phyloP scores from a whole-genome alignment of 257 asterid species.

The Gentiana dahurica region DNA sequence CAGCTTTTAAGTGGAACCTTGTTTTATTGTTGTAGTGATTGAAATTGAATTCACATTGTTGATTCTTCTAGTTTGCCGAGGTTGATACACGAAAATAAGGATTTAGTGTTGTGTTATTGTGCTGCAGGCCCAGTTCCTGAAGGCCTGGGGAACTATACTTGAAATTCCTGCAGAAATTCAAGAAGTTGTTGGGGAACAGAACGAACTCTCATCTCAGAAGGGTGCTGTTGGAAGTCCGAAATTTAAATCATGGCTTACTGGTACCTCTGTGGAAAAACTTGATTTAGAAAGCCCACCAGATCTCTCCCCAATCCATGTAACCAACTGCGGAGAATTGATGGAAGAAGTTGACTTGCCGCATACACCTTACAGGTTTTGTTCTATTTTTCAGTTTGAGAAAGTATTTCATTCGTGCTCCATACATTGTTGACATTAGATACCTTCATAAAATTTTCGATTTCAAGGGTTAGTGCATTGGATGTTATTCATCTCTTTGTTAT shows the following conservation, averaged over 20 bases:
- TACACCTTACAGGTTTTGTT: constrained; percentile 58
- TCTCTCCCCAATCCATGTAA: constrained; percentile 28
- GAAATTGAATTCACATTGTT: too few relatives aligned
- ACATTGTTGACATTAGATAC: background rate
- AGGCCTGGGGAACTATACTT: constrained; percentile 55
- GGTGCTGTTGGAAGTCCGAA: constrained; percentile 24
- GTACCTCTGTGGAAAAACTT: constrained; percentile 28
- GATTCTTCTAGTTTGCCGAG: too few relatives aligned
- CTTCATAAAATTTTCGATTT: background rate
- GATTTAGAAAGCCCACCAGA: constrained; percentile 29
- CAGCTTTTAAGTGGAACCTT: too few relatives aligned
- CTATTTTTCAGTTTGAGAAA: constrained; percentile 1
- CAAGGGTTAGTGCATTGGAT: too few relatives aligned
- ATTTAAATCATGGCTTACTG: constrained; percentile 40
- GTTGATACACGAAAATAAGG: too few relatives aligned
- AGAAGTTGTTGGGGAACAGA: constrained; percentile 28
- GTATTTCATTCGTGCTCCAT: background rate
- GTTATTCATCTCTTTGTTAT: background rate
- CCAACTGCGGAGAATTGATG: constrained; percentile 26
- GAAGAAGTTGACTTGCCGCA: constrained; percentile 30
- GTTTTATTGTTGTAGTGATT: too few relatives aligned
- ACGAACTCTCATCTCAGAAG: constrained; percentile 22
- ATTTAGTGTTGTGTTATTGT: too few relatives aligned
- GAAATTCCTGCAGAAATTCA: constrained; percentile 62
- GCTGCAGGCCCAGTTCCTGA: constrained; percentile 54